Evolutionary conservation across 257 asterid genomes (phyloP).

Genomic region (Jacaranda copaia): DNA sequence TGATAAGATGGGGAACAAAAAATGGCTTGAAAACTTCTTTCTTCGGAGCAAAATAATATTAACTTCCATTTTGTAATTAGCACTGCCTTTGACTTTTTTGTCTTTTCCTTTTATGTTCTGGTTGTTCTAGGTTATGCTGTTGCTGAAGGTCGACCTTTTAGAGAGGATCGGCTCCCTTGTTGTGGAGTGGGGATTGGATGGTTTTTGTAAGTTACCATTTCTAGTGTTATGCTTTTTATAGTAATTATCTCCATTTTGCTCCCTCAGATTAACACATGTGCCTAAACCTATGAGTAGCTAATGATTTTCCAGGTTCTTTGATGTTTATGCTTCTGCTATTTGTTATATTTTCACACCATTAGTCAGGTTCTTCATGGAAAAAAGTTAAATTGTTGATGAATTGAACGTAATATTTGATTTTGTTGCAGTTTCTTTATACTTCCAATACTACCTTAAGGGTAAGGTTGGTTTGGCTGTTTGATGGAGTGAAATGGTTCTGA

Average conservation of each 20-base stretch:
- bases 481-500: background rate
- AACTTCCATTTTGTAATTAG: background rate
- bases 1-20: background rate
- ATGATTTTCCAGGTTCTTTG: slow-evolving; percentile 12
- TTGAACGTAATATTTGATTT: slow-evolving; percentile 12
- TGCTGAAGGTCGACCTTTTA: slow-evolving; percentile 53
- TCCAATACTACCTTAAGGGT: background rate
- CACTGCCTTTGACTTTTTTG: background rate
- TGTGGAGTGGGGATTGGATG: slow-evolving; percentile 95
- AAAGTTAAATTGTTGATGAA: slow-evolving; percentile 18
- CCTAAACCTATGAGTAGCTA: slow-evolving; percentile 5
- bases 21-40: slow-evolving; percentile 8
- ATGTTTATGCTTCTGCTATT: slow-evolving; percentile 12
- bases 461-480: background rate
- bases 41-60: background rate
- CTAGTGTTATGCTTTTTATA: background rate
- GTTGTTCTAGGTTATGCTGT: slow-evolving; percentile 69
- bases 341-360: slow-evolving; percentile 1
- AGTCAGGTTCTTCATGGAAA: background rate
- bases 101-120: slow-evolving; percentile 12
- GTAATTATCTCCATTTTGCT: background rate
- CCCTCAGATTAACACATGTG: background rate
- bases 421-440: slow-evolving; percentile 2
- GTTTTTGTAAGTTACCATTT: slow-evolving; percentile 73
- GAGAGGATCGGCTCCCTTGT: slow-evolving; percentile 85